Evolutionary conservation across 2,329 filamentous ascomycete genomes (phyloP).

Genomic region (Aspergillus novoparasiticus): DNA sequence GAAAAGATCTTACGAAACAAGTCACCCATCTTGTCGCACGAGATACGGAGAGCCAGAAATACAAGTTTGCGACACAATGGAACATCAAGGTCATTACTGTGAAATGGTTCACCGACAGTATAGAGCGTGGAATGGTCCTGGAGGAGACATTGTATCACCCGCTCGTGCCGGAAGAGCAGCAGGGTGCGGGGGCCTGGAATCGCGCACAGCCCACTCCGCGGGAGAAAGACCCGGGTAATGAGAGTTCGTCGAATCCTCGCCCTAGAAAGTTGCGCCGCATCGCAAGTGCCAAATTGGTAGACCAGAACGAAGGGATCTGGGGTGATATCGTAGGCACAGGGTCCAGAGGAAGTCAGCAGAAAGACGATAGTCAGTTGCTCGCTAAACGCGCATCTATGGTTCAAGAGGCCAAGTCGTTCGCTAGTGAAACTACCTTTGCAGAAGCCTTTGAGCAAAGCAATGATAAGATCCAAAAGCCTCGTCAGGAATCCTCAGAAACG

Average conservation of each 20-base stretch:
- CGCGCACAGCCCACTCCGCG: constrained; percentile 42
- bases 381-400: constrained; percentile 26
- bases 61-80: constrained; percentile 83
- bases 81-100: constrained; percentile 74
- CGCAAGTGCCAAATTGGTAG: constrained; percentile 79
- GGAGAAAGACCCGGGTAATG: constrained; percentile 44
- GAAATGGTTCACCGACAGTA: constrained; percentile 83
- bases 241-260: constrained; percentile 57
- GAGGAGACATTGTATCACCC: constrained; percentile 87
- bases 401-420: constrained; percentile 41
- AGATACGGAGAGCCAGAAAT: constrained; percentile 83
- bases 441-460: constrained; percentile 24
- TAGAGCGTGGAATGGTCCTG: constrained; percentile 84
- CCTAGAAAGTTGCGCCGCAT: constrained; percentile 83
- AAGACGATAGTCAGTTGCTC: constrained; percentile 19
- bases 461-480: constrained; percentile 1
- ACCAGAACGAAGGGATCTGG: constrained; percentile 85
- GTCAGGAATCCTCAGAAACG: constrained; percentile 17
- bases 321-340: constrained; percentile 72
- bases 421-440: constrained; percentile 39
- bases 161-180: constrained; percentile 65
- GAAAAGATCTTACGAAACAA: constrained; percentile 79
- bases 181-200: constrained; percentile 77
- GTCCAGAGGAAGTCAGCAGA: constrained; percentile 30
- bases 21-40: constrained; percentile 87